Conservation (phyloP, 257 asterid species). For the Primulina tabacum region DNA sequence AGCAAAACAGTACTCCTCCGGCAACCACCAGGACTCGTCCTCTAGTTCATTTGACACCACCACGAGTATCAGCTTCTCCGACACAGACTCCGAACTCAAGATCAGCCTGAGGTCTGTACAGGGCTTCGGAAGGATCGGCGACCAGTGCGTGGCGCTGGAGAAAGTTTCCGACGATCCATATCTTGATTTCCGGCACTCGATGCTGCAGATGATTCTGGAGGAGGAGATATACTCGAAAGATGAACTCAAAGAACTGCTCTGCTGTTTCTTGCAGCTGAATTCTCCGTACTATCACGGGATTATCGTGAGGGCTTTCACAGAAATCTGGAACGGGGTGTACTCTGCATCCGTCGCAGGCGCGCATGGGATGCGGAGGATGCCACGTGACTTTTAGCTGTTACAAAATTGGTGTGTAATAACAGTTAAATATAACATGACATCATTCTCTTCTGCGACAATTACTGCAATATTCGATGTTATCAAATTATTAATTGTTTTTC, state of each 20-base stretch:
- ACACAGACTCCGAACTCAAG: constrained; percentile 38
- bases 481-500: too few relatives aligned
- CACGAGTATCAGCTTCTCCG: constrained; percentile 29
- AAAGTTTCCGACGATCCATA: constrained; percentile 89
- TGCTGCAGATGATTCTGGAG: constrained; percentile 92
- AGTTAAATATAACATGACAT: too few relatives aligned
- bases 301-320: constrained; percentile 77
- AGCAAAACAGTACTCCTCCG: constrained; percentile 13
- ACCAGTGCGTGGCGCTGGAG: constrained; percentile 75
- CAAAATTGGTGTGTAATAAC: too few relatives aligned
- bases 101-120: constrained; percentile 50
- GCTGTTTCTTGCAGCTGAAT: constrained; percentile 82
- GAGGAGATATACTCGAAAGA: constrained; percentile 65
- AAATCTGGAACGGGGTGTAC: constrained; percentile 79
- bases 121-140: constrained; percentile 64
- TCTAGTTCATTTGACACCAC: background rate
- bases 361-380: constrained; percentile 26
- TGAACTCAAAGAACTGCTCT: constrained; percentile 66
- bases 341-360: constrained; percentile 27
- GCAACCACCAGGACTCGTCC: background rate
- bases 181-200: constrained; percentile 77
- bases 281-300: constrained; percentile 77
- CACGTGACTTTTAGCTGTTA: constrained; percentile 41
- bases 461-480: too few relatives aligned
- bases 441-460: too few relatives aligned